A percentile compares a stretch with the other conserved stretches of the same genome.
These are phyloP conservation scores for Aspergillus glaucus DNA, from an alignment of 2,329 filamentous ascomycete genomes.

Conservation along the genomic window DNA sequence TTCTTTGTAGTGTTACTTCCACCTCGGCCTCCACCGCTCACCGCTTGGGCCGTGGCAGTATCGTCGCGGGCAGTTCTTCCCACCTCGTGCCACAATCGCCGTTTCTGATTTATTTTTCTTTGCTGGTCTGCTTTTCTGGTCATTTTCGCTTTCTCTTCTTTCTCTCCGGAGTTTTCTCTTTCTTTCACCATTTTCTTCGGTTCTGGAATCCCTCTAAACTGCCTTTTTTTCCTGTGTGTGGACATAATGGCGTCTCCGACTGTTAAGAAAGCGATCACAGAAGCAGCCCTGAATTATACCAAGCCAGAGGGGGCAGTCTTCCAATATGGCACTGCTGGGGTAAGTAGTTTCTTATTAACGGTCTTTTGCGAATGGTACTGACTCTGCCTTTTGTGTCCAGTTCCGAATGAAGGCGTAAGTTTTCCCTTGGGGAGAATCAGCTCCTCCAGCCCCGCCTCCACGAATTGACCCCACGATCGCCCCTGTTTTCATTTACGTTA, in stretches of 20 bases:
- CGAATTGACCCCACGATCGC: slow-evolving; percentile 25
- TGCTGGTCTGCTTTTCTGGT: slow-evolving; percentile 8
- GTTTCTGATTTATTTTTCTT: slow-evolving; percentile 1
- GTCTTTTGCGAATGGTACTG: background rate
- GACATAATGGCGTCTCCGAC: slow-evolving; percentile 38
- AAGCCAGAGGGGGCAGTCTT: slow-evolving; percentile 48
- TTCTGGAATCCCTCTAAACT: slow-evolving; percentile 10
- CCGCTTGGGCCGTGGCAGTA: slow-evolving; percentile 15
- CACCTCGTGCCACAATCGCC: slow-evolving; percentile 1
- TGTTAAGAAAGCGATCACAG: slow-evolving; percentile 40
- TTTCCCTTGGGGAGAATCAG: slow-evolving; percentile 15
- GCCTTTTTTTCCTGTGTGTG: slow-evolving; percentile 8
- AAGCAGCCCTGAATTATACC: slow-evolving; percentile 43
- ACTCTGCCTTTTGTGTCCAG: slow-evolving; percentile 31
- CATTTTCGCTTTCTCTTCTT: slow-evolving; percentile 8
- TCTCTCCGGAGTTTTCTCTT: slow-evolving; percentile 3
- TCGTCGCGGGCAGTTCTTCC: background rate
- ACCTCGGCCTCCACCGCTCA: slow-evolving; percentile 7
- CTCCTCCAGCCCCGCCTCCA: slow-evolving; percentile 25
- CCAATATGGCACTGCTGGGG: slow-evolving; percentile 56
- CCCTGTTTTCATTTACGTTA: slow-evolving; percentile 22
- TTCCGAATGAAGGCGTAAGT: slow-evolving; percentile 66
- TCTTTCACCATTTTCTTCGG: background rate
- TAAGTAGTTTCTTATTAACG: slow-evolving; percentile 33
- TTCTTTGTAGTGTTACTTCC: background rate